Conservation (phyloP, 140 eudicot species). For the Erigeron philadelphicus region DNA sequence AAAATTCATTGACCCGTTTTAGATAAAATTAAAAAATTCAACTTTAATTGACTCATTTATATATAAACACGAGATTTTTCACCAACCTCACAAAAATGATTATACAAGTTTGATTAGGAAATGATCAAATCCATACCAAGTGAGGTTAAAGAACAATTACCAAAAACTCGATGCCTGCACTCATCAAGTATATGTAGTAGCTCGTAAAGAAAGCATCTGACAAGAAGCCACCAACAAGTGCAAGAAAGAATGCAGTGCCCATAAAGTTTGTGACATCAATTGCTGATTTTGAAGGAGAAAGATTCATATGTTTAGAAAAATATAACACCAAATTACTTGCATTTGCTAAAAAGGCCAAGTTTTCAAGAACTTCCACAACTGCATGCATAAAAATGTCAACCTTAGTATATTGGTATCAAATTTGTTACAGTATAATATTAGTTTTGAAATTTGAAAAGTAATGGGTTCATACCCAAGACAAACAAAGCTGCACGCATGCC, state of each 20-base stretch:
- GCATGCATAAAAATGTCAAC: not conserved
- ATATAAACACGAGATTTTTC: too few species aligned
- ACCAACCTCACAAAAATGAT: too few species aligned
- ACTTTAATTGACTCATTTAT: not conserved
- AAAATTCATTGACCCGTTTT: not conserved
- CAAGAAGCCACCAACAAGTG: conserved; percentile 78
- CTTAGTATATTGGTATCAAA: not conserved
- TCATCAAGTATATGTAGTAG: conserved; percentile 41
- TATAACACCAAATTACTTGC: conserved; percentile 71
- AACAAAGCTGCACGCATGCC: conserved; percentile 67
- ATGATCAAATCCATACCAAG: not conserved
- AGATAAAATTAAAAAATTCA: not conserved
- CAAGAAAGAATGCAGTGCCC: conserved; percentile 72
- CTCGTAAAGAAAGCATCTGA: conserved; percentile 64
- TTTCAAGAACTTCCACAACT: conserved; percentile 72
- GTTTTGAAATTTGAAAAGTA: not conserved
- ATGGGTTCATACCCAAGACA: conserved; percentile 41
- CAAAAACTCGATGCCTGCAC: conserved; percentile 53
- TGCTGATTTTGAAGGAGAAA: conserved; percentile 42
- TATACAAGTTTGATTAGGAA: not conserved
- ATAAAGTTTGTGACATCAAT: conserved; percentile 70
- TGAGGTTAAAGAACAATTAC: conserved; percentile 26
- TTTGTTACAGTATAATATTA: not conserved
- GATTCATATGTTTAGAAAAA: conserved; percentile 51
- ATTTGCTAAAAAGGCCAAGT: conserved; percentile 67